Evolutionary conservation across 352 stramenopile genomes (phyloP).

Genomic region (Globisporangium paroecandrum): DNA sequence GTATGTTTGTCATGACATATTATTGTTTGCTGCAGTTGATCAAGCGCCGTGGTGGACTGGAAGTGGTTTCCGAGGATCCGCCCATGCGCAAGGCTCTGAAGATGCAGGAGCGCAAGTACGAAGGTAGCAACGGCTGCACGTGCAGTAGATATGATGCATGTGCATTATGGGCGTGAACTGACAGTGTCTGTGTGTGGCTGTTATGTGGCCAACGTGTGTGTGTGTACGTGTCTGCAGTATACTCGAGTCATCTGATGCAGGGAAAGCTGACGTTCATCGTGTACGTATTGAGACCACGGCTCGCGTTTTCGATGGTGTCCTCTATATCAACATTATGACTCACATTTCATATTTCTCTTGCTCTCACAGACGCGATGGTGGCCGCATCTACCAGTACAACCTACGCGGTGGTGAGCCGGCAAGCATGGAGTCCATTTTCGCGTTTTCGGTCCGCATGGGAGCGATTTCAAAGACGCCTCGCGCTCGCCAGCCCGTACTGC

Average conservation of each 20-base stretch:
- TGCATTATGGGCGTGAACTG: not conserved
- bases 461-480: conserved; percentile 43
- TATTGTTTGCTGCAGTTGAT: conserved; percentile 26
- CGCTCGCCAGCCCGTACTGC: not conserved
- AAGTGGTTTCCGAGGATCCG: conserved; percentile 48
- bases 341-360: not conserved
- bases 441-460: conserved; percentile 49
- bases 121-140: conserved; percentile 15
- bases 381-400: conserved; percentile 64
- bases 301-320: not conserved
- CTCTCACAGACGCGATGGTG: conserved; percentile 34
- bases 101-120: conserved; percentile 42
- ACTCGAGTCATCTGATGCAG: conserved; percentile 56
- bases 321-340: not conserved
- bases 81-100: conserved; percentile 51
- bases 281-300: conserved; percentile 21
- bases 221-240: conserved; percentile 25
- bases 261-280: conserved; percentile 69
- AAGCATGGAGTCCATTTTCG: conserved; percentile 38
- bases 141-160: not conserved
- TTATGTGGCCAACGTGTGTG: not conserved
- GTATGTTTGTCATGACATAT: not conserved
- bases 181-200: not conserved
- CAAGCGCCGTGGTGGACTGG: conserved; percentile 49
- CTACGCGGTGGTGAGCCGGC: conserved; percentile 38